phyloP scores from a whole-genome alignment of 2,329 filamentous ascomycete genomes.

The Microcyclospora tardicrescens region DNA sequence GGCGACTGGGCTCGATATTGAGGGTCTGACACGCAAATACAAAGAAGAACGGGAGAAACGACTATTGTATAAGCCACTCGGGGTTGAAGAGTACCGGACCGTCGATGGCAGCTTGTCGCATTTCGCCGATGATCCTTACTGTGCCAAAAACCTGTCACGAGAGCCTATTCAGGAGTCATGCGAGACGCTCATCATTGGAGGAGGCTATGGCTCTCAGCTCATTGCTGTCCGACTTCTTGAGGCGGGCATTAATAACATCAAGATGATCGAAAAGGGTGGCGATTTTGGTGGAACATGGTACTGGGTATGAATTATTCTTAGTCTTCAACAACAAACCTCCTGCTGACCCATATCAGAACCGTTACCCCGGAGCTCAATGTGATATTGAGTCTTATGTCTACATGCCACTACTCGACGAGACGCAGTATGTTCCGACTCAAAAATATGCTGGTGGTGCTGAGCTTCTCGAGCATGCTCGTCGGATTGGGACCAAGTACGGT shows the following conservation, averaged over 20 bases:
- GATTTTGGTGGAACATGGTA: slow-evolving; percentile 39
- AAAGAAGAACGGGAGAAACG: slow-evolving; percentile 16
- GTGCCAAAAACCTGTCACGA: slow-evolving; percentile 7
- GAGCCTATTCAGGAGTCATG: not conserved
- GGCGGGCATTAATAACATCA: slow-evolving; percentile 25
- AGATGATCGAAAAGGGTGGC: slow-evolving; percentile 33
- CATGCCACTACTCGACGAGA: slow-evolving; percentile 46
- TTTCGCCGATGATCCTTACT: slow-evolving; percentile 19
- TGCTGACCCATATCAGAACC: slow-evolving; percentile 7
- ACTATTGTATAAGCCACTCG: slow-evolving; percentile 14
- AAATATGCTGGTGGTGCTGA: slow-evolving; percentile 35
- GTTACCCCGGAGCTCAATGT: slow-evolving; percentile 38
- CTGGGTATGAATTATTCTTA: slow-evolving; percentile 24
- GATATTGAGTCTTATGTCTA: slow-evolving; percentile 50
- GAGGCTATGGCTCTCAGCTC: slow-evolving; percentile 32
- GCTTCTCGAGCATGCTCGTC: slow-evolving; percentile 34
- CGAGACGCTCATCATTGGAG: slow-evolving; percentile 27
- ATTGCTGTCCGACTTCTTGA: slow-evolving; percentile 29
- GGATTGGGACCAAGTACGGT: slow-evolving; percentile 32
- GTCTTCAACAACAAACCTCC: not conserved
- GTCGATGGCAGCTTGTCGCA: not conserved
- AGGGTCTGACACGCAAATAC: slow-evolving; percentile 7
- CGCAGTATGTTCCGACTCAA: slow-evolving; percentile 40
- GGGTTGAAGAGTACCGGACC: slow-evolving; percentile 9
- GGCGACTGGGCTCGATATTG: too few relatives aligned